These are phyloP conservation scores for Grigorovia yakushimaensis DNA, from an alignment of 805 yeast genomes.

Conservation along the genomic window DNA sequence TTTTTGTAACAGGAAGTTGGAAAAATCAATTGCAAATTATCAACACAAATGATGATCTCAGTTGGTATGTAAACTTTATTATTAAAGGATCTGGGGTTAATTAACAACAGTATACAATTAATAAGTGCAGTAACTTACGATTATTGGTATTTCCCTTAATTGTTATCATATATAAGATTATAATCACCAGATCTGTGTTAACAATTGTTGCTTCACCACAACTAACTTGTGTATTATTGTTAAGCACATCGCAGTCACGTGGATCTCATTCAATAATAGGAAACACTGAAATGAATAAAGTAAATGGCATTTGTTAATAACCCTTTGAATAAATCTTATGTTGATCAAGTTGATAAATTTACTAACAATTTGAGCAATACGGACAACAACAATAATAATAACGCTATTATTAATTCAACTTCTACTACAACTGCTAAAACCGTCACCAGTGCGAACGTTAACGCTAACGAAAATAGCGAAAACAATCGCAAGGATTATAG, in stretches of 20 bases:
- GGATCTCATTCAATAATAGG: not conserved
- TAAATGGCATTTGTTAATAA: not conserved
- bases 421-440: not conserved
- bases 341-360: not conserved
- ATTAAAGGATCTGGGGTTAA: not conserved
- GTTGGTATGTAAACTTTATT: not conserved
- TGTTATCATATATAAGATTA: not conserved
- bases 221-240: not conserved
- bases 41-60: not conserved
- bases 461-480: not conserved
- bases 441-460: not conserved
- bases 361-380: not conserved
- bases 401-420: not conserved
- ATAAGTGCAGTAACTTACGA: not conserved
- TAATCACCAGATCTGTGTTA: not conserved
- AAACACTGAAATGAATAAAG: not conserved
- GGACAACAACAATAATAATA: not conserved
- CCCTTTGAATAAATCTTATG: not conserved
- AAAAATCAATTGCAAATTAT: not conserved
- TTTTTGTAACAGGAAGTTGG: not conserved
- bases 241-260: not conserved
- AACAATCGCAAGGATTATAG: not conserved
- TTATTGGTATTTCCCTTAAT: not conserved
- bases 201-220: not conserved
- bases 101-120: not conserved